These are phyloP conservation scores for Puccinia novopanici DNA, from an alignment of 1,284 basidiomycete genomes.

Conservation along the genomic window DNA sequence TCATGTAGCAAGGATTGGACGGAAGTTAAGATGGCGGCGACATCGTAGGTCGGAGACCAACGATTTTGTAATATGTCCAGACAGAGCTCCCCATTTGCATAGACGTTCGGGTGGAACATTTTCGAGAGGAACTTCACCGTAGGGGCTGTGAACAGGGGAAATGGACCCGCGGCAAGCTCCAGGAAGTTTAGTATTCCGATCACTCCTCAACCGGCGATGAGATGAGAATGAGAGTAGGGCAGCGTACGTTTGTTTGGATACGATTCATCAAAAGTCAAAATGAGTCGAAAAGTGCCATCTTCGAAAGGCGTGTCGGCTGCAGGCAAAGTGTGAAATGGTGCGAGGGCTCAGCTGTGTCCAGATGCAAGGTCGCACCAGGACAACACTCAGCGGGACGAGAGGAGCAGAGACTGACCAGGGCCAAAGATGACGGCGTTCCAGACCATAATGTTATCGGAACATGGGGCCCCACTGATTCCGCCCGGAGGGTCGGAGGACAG, in stretches of 20 bases:
- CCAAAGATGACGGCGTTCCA: constrained; percentile 99
- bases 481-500: constrained; percentile 90
- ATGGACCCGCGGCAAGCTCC: not conserved
- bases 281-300: constrained; percentile 95
- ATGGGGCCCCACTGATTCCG: constrained; percentile 93
- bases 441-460: constrained; percentile 96
- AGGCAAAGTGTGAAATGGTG: not conserved
- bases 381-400: not conserved
- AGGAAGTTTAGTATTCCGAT: not conserved
- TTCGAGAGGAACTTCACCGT: constrained; percentile 93
- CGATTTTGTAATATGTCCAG: constrained; percentile 97
- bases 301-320: constrained; percentile 96
- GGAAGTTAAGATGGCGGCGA: constrained; percentile 92
- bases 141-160: constrained; percentile 63
- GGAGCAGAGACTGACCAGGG: constrained; percentile 69
- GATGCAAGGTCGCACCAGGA: no score
- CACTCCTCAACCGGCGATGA: not conserved
- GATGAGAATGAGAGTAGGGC: not conserved
- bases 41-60: constrained; percentile 97
- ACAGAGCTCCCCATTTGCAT: constrained; percentile 95
- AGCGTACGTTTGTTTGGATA: constrained; percentile 83
- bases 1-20: constrained; percentile 95
- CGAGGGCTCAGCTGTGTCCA: no score
- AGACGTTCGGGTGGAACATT: constrained; percentile 99
- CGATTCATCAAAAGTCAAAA: constrained; percentile 92